Base-by-base conservation (phyloP, 2,329 filamentous ascomycete genomes). In the Pseudopithomyces maydicus region DNA sequence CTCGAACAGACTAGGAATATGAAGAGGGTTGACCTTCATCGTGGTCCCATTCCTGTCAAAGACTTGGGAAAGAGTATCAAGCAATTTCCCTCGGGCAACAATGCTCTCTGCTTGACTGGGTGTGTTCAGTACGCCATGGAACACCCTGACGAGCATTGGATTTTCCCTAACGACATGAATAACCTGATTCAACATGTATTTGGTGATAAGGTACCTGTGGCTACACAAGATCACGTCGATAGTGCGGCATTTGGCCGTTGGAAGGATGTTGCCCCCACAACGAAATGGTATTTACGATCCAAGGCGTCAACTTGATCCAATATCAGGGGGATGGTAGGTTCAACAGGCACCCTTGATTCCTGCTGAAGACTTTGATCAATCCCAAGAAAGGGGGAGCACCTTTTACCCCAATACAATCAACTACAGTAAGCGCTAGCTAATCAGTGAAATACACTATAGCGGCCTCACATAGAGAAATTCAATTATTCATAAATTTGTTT, bases 21-120 rank as follows among this genome's bases (percentile, higher is more conserved):
- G 38, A 12, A 6, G 15, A 14, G 5, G 5, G 5, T 11, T 29
- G 32, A 23, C 1, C 11, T 7, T 17, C 3, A 36, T 14, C 20
- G 7, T 17, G 1, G 49, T 6, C 8, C 38, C 6, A 41, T 54
- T 12, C 29, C 41, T 6, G 59, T 64, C 54, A 42, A 46, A 14
- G 43, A 59, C 8, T 35, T 64, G 1, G 58, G 45, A 3, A 38
- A 39, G 2, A 36, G 35, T 19, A 38, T 64, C 15, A 52, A 48
- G 29, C 23, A 43, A 26, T 48, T 53, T 12, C 62, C 62, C 6
- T 17, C 22, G 1, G 57, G 54, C 4, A 10, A 29, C 5, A 57
- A 64, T 33, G 59, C 57, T 11, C 50, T 64, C 8, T 57, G 62
- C 38, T 51, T 63, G 14, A 64, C 62, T 0, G 51, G 55, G 15